Evolutionary conservation across 2,329 filamentous ascomycete species (phyloP).

Genomic region (Sarocladium strictum): DNA sequence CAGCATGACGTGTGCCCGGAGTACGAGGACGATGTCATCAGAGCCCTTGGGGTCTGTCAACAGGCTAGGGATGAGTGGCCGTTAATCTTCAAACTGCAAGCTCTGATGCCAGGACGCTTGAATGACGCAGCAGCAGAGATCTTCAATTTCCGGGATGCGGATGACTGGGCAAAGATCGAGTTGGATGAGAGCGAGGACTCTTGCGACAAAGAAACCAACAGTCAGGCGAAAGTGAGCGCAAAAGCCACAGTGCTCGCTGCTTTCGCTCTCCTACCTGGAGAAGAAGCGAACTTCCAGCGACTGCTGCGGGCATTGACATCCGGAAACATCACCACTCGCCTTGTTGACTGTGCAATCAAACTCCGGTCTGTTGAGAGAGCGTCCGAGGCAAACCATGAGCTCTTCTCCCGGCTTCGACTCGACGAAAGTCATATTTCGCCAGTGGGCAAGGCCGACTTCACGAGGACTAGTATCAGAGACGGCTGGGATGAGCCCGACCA

Average conservation of each 20-base stretch:
- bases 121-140: conserved; percentile 69
- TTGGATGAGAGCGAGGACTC: neutral
- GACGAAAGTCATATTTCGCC: conserved; percentile 27
- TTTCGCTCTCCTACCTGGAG: conserved; percentile 29
- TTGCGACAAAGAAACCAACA: too few relatives aligned
- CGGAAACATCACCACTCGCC: neutral
- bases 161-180: conserved; percentile 20
- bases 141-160: conserved; percentile 40
- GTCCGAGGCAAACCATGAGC: conserved; percentile 35
- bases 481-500: conserved; percentile 33
- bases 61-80: conserved; percentile 62
- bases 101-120: conserved; percentile 67
- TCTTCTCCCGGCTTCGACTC: conserved; percentile 35
- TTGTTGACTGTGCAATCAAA: conserved; percentile 51
- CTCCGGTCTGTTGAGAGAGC: conserved; percentile 42
- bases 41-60: conserved; percentile 62
- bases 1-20: conserved; percentile 84
- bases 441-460: conserved; percentile 39
- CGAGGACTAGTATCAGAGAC: conserved; percentile 40
- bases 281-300: neutral
- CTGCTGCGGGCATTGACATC: neutral
- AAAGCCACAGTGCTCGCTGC: conserved; percentile 37
- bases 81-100: conserved; percentile 44
- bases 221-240: conserved; percentile 16
- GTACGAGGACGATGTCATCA: conserved; percentile 59